phyloP scores from a whole-genome alignment of 1,139 yeast species.

The Diutina scorzettiae region DNA sequence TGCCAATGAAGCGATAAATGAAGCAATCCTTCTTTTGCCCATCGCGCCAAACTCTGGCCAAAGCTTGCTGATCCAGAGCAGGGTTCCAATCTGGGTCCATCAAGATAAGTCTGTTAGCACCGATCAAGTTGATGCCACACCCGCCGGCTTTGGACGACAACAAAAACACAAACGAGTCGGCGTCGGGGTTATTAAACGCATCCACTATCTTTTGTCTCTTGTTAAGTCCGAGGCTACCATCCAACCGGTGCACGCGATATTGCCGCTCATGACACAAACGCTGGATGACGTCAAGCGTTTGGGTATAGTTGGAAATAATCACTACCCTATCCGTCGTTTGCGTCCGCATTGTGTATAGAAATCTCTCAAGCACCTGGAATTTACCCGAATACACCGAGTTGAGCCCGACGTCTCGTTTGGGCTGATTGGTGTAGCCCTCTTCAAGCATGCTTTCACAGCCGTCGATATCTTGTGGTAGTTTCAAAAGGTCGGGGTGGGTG shows the following conservation, averaged over 20 bases:
- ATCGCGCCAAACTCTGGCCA: conserved; percentile 98
- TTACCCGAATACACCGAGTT: conserved; percentile 47
- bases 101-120: conserved; percentile 82
- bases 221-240: conserved; percentile 86
- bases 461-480: conserved; percentile 64
- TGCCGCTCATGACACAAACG: conserved; percentile 62
- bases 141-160: conserved; percentile 98
- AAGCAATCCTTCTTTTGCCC: conserved; percentile 97
- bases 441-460: conserved; percentile 62
- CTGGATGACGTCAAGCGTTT: conserved; percentile 84
- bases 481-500: conserved; percentile 81
- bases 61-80: conserved; percentile 95
- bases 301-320: conserved; percentile 86
- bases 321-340: conserved; percentile 94
- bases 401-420: conserved; percentile 23
- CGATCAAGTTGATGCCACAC: conserved; percentile 93
- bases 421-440: conserved; percentile 46
- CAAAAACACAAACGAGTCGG: conserved; percentile 77
- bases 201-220: conserved; percentile 92
- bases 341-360: conserved; percentile 58
- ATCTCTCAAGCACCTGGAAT: conserved; percentile 59
- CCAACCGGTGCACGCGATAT: conserved; percentile 76
- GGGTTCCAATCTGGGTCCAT: conserved; percentile 99
- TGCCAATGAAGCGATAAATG: conserved; percentile 83
- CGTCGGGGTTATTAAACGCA: conserved; percentile 79